These are phyloP conservation scores for Pleoardoris graminearum DNA, from an alignment of 2,329 filamentous ascomycete genomes.

Conservation along the genomic window DNA sequence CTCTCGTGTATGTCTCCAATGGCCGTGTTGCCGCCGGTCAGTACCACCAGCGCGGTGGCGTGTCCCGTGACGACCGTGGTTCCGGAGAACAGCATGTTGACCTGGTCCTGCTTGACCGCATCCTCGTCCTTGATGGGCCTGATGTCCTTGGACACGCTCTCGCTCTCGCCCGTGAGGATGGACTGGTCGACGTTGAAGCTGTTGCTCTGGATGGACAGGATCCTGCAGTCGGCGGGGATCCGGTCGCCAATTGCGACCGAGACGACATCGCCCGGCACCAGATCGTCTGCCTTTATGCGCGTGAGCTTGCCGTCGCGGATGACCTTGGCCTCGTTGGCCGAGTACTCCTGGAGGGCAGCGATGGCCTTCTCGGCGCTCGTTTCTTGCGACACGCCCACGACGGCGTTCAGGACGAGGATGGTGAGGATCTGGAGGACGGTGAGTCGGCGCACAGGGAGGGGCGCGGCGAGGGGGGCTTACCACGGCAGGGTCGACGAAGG, in stretches of 20 bases:
- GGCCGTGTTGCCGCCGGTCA: conserved; percentile 87
- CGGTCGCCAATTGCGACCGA: conserved; percentile 87
- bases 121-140: conserved; percentile 70
- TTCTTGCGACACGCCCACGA: conserved; percentile 97
- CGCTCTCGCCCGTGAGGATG: conserved; percentile 94
- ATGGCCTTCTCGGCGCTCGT: conserved; percentile 98
- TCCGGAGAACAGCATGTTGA: conserved; percentile 98
- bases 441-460: conserved; percentile 17
- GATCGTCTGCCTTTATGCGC: conserved; percentile 90
- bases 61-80: conserved; percentile 95
- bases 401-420: conserved; percentile 92
- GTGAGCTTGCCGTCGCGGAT: conserved; percentile 80
- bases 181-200: conserved; percentile 96
- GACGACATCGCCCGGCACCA: conserved; percentile 93
- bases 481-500: conserved; percentile 94
- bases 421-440: conserved; percentile 77
- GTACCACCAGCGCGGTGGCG: conserved; percentile 84
- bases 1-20: conserved; percentile 99
- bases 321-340: conserved; percentile 95
- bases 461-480: conserved; percentile 59
- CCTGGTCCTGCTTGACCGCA: conserved; percentile 95
- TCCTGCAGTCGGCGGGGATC: conserved; percentile 90
- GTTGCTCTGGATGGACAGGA: conserved; percentile 92
- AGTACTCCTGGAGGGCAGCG: conserved; percentile 97
- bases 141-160: conserved; percentile 89